Evolutionary conservation across 345 rosid species (phyloP), one percentile per base, ranked within the genome.

Genomic region (Conringia planisiliqua): DNA sequence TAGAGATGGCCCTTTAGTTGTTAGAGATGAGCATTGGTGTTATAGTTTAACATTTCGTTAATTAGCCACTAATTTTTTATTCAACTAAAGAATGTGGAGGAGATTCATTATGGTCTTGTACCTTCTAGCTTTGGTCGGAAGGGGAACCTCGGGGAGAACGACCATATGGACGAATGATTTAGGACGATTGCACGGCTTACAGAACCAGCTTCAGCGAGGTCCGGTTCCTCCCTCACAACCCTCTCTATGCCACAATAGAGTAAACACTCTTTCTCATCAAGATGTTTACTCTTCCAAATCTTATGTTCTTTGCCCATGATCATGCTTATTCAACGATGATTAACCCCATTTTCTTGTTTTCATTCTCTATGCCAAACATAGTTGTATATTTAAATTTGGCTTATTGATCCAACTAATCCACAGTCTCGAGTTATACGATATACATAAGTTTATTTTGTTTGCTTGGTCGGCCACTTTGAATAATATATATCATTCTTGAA

Each of bases 161-260:
- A 18, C 1, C 11, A 10, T 55, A 27, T 64, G 58, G 78, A 22
- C 7, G 13, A 47, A 57, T 3, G 72, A 66, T 66, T 56, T 74
- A 46, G 59, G 32, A 24, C 22, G 27, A 13, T 17, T 57, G 5
- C 42, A 66, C 46, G 20, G 40, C 3, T 72, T 17, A 17, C 73
- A 74, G 11, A 75, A 16, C 66, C 78, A 44, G 78, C 83, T 88
- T 13, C 83, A 82, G 7, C 76, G 88, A 60, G 93, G 84, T 24
- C 84, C 76, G 1, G 90, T 84, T 81, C 87, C 93, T 18, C 96
- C 96, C 29, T 84, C 93, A 6, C 82, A 81, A 16, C 86, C 91
- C 0, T 90, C 91, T 48, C 78, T 62, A 4, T 88, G 96, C 74
- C 90, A 88, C 52, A 64, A 86, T 67, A 71, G 78, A 65, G 77